Conservation (phyloP, 1,284 basidiomycete species). For the Coniferiporia sulphurascens region DNA sequence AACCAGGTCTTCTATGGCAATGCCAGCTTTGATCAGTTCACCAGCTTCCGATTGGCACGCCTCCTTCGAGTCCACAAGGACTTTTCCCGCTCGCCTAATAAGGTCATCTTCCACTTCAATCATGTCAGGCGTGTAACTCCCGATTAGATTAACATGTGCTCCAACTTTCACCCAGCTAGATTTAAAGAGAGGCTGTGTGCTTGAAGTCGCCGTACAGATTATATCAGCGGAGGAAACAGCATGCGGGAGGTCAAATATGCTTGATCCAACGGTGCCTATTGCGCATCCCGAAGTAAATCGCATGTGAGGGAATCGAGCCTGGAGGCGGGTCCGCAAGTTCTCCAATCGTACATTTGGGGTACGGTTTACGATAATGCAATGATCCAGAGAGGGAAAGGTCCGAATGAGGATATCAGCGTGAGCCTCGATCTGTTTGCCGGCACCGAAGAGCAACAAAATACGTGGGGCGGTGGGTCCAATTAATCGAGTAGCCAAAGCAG, state of each 20-base stretch:
- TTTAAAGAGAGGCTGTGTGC: constrained; percentile 65
- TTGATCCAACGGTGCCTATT: constrained; percentile 9
- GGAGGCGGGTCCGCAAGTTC: constrained; percentile 38
- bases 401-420: constrained; percentile 63
- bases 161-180: constrained; percentile 54
- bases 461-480: constrained; percentile 41
- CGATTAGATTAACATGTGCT: constrained; percentile 72
- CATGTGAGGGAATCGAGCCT: constrained; percentile 37
- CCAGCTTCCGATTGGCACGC: constrained; percentile 74
- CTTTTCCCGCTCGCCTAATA: constrained; percentile 41
- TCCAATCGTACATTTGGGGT: constrained; percentile 46
- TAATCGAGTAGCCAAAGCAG: constrained; percentile 60
- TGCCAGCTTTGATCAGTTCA: constrained; percentile 58
- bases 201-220: constrained; percentile 76
- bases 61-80: constrained; percentile 70
- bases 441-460: constrained; percentile 65
- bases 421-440: constrained; percentile 63
- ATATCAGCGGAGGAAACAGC: constrained; percentile 43
- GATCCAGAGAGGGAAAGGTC: constrained; percentile 49
- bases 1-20: constrained; percentile 35
- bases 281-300: constrained; percentile 24
- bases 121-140: constrained; percentile 83
- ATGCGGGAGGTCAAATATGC: constrained; percentile 21
- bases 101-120: constrained; percentile 63
- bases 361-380: constrained; percentile 63